phyloP scores from a whole-genome alignment of 2,329 filamentous ascomycete species.

The Aspergillus melleus region DNA sequence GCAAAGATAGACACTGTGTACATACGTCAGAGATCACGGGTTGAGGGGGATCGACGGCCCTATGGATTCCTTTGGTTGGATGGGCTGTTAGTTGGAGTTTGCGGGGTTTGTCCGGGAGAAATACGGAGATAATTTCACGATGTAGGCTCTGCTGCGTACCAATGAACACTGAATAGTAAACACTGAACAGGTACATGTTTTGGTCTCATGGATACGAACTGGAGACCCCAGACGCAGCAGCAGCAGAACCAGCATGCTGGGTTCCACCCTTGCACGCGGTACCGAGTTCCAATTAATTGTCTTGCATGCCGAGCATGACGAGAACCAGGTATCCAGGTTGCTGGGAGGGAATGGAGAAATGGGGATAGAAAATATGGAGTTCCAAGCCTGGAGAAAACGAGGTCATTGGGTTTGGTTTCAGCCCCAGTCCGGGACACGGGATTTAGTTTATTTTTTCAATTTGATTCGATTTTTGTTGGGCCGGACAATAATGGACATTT shows the following conservation, averaged over 20 bases:
- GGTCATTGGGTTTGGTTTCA: background rate
- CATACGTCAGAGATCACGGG: background rate
- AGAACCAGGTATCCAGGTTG: background rate
- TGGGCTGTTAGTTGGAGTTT: background rate
- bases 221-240: background rate
- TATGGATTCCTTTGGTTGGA: background rate
- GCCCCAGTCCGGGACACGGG: background rate
- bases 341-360: too few relatives aligned
- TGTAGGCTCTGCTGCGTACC: background rate
- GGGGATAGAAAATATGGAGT: too few relatives aligned
- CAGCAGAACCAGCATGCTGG: background rate
- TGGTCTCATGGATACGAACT: background rate
- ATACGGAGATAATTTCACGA: background rate
- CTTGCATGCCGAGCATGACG: background rate
- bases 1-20: background rate
- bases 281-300: background rate
- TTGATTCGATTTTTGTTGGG: background rate
- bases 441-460: background rate
- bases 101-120: background rate
- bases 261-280: background rate
- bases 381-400: background rate
- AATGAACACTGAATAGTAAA: background rate
- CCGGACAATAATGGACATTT: background rate
- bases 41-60: background rate
- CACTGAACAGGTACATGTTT: too few relatives aligned